Evolutionary conservation across 257 asterid species (phyloP).

Genomic region (Nemophila menziesii): DNA sequence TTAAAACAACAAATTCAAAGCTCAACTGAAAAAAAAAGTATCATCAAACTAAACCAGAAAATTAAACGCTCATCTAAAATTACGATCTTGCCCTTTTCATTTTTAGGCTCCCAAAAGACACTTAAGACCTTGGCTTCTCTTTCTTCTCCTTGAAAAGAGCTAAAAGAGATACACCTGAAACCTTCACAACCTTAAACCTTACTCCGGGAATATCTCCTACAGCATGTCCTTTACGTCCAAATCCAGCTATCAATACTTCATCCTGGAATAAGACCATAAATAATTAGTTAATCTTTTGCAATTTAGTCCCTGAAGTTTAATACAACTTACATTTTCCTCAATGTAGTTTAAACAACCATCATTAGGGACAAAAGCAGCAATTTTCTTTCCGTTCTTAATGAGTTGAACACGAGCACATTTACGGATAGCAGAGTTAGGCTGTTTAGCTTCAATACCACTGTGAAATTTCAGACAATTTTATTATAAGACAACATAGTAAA

Average conservation of each 20-base stretch:
- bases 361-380: slow-evolving; percentile 74
- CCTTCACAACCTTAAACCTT: slow-evolving; percentile 77
- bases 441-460: slow-evolving; percentile 79
- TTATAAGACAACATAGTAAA: neutral
- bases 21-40: slow-evolving; percentile 4
- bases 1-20: slow-evolving; percentile 13
- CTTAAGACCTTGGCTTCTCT: slow-evolving; percentile 78
- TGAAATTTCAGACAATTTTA: neutral
- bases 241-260: slow-evolving; percentile 79
- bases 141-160: slow-evolving; percentile 70
- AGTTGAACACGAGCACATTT: slow-evolving; percentile 79
- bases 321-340: slow-evolving; percentile 57
- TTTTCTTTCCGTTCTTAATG: slow-evolving; percentile 72
- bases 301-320: too few relatives aligned
- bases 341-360: slow-evolving; percentile 75
- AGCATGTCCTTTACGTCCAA: slow-evolving; percentile 76
- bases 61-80: neutral
- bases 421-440: slow-evolving; percentile 80
- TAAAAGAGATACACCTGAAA: slow-evolving; percentile 60
- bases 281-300: too few relatives aligned
- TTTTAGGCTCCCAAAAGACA: slow-evolving; percentile 66
- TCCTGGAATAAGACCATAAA: slow-evolving; percentile 27
- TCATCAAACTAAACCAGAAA: too few relatives aligned
- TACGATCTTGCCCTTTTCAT: slow-evolving; percentile 70
- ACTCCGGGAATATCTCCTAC: slow-evolving; percentile 90